Percentiles rank a stretch among this genome's conserved stretches.
Conservation (phyloP, 2,329 filamentous ascomycete species). For the Ascochyta fabae region DNA sequence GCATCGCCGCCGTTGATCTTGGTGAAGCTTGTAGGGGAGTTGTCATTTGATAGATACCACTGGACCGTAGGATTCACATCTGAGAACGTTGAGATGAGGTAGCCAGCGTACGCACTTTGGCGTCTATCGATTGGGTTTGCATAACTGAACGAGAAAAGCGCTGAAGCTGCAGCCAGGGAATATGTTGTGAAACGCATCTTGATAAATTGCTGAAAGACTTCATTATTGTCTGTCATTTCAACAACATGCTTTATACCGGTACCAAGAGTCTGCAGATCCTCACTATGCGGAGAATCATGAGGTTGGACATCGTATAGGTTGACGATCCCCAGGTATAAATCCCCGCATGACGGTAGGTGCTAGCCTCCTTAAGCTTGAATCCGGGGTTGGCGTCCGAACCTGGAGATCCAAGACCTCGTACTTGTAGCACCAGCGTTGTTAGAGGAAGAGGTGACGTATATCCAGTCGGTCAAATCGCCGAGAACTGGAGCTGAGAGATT, state of each 20-base stretch:
- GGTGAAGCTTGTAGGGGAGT: conserved; percentile 16
- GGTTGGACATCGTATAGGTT: neutral
- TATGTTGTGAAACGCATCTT: conserved; percentile 1
- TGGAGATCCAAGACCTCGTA: neutral
- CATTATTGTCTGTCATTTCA: neutral
- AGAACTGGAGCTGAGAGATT: neutral
- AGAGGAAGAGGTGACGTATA: neutral
- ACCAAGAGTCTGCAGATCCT: neutral
- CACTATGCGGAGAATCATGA: neutral
- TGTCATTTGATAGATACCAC: conserved; percentile 13
- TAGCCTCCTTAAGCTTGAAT: neutral
- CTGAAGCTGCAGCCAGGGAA: neutral
- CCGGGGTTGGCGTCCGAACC: neutral
- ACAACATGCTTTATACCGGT: neutral
- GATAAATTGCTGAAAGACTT: neutral
- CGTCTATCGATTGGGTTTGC: neutral
- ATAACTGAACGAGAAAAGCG: neutral
- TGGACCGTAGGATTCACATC: conserved; percentile 14
- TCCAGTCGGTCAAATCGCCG: conserved; percentile 2
- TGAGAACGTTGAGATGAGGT: conserved; percentile 18
- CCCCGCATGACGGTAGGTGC: neutral
- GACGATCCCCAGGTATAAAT: neutral
- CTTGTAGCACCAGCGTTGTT: neutral
- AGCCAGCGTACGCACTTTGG: conserved; percentile 7
- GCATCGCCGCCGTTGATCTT: conserved; percentile 17